A percentile compares a stretch with the other conserved stretches of the same genome.
Evolutionary conservation across 306 rosid species (phyloP).

Genomic region (Bauhinia variegata): DNA sequence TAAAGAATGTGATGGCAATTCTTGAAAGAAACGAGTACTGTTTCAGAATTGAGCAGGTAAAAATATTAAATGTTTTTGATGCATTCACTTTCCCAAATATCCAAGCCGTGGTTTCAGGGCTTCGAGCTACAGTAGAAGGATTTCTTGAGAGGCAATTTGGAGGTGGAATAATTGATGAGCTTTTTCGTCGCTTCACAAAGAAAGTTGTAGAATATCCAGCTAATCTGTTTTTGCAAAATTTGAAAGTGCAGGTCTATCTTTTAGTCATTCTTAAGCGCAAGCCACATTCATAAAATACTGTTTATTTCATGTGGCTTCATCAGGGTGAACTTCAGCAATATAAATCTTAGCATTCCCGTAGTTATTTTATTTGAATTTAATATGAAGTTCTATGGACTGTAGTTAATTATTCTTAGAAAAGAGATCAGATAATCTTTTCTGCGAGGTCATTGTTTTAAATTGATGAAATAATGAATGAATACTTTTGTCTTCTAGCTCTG

Average conservation of each 20-base stretch:
- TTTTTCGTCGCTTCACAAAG: constrained; percentile 29
- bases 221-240: constrained; percentile 6
- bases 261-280: background rate
- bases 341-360: no score
- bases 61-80: background rate
- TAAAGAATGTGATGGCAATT: constrained; percentile 3
- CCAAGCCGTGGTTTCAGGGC: background rate
- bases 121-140: constrained; percentile 25
- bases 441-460: no score
- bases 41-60: constrained; percentile 15
- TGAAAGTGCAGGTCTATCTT: background rate
- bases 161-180: constrained; percentile 28
- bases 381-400: no score
- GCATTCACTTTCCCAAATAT: background rate
- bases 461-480: no score
- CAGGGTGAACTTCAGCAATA: no score
- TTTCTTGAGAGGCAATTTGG: constrained; percentile 30
- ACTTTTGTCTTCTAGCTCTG: no score
- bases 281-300: no score
- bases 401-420: no score
- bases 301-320: no score
- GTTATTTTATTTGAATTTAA: no score
- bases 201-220: constrained; percentile 30
- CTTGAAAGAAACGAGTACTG: background rate
- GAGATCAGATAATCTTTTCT: no score